Percentiles rank a stretch among this genome's conserved stretches.
phyloP scores from a whole-genome alignment of 176 grass and related monocot species.

The Aegilops umbellulata region DNA sequence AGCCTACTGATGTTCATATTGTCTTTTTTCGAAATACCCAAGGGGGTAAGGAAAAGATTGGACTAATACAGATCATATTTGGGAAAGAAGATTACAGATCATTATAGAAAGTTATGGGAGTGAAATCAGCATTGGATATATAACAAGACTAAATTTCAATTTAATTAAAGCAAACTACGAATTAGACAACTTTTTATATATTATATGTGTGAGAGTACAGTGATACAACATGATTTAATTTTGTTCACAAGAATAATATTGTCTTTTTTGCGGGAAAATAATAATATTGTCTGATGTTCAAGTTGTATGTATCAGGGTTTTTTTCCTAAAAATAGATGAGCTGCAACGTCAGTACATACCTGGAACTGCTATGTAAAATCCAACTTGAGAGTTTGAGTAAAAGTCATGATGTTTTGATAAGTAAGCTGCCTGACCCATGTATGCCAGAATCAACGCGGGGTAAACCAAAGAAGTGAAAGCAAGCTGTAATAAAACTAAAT shows the following conservation, averaged over 20 bases:
- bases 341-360: constrained; percentile 34
- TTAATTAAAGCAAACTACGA: background rate
- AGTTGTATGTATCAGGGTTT: background rate
- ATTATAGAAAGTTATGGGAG: background rate
- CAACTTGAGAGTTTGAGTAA: constrained; percentile 74
- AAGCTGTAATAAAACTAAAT: constrained; percentile 50
- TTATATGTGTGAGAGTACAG: background rate
- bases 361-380: constrained; percentile 97
- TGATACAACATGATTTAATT: background rate
- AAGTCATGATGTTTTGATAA: constrained; percentile 88
- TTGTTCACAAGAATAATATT: background rate
- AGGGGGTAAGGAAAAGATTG: no score
- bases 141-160: background rate
- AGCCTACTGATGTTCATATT: no score
- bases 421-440: constrained; percentile 99
- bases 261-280: background rate
- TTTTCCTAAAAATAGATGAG: background rate
- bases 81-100: background rate
- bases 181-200: background rate
- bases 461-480: constrained; percentile 95
- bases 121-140: background rate
- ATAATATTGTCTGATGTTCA: background rate
- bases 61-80: background rate
- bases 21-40: no score
- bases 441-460: constrained; percentile 87